These are phyloP conservation scores for Zopfia rhizophila DNA, from an alignment of 2,329 filamentous ascomycete species.

Conservation along the genomic window DNA sequence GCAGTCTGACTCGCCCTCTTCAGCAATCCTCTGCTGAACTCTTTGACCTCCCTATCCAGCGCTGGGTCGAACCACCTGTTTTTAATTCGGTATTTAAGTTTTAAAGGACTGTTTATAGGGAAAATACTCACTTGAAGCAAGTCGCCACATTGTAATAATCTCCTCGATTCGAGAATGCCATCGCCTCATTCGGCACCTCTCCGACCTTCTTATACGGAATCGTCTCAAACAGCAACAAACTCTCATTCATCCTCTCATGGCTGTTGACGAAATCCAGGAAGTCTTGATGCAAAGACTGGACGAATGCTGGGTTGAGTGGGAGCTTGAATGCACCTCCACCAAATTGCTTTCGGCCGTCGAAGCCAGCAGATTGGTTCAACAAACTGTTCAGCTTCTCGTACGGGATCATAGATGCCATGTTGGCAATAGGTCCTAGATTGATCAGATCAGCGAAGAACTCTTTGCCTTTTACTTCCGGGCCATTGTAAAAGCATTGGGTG, in stretches of 20 bases:
- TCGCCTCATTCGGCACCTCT: constrained; percentile 7
- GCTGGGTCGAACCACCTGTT: constrained; percentile 33
- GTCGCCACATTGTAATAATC: constrained; percentile 47
- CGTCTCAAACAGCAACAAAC: constrained; percentile 14
- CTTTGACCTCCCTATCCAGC: constrained; percentile 37
- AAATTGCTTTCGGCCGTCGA: constrained; percentile 52
- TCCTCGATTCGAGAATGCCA: constrained; percentile 10
- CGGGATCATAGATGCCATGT: constrained; percentile 39
- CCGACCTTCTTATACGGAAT: constrained; percentile 9
- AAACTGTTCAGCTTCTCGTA: constrained; percentile 47
- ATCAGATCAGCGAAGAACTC: constrained; percentile 41
- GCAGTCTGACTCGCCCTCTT: constrained; percentile 36
- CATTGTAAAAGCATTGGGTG: constrained; percentile 49
- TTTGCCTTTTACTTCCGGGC: constrained; percentile 39
- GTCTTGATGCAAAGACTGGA: constrained; percentile 35
- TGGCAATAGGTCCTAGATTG: constrained; percentile 34
- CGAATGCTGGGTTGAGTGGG: constrained; percentile 39
- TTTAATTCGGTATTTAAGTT: constrained; percentile 3
- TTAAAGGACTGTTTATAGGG: constrained; percentile 1
- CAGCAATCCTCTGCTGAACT: constrained; percentile 36
- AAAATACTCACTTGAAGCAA: constrained; percentile 47
- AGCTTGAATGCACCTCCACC: constrained; percentile 49
- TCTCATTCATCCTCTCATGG: constrained; percentile 36
- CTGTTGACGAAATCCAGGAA: constrained; percentile 38
- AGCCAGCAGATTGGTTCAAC: constrained; percentile 38